Conservation (phyloP, 2,329 filamentous ascomycete genomes). For the Nothophoma quercina region DNA sequence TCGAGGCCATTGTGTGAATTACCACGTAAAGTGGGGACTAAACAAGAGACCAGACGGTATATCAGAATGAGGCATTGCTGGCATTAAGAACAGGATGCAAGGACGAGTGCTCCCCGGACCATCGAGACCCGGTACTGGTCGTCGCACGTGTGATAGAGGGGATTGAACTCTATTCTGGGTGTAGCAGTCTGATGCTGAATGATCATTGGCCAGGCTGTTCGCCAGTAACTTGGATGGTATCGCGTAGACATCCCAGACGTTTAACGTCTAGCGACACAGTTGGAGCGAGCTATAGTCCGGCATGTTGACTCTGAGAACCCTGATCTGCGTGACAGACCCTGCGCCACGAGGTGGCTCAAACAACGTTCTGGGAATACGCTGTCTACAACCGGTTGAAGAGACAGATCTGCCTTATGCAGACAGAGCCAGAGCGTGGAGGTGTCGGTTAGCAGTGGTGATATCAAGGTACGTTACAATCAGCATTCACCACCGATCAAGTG, state of each 20-base stretch:
- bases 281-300: conserved; percentile 19
- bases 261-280: conserved; percentile 25
- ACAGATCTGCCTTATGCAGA: not conserved
- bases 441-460: not conserved
- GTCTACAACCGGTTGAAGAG: not conserved
- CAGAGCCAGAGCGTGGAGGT: not conserved
- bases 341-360: conserved; percentile 8
- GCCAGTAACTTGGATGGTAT: conserved; percentile 25
- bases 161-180: conserved; percentile 25
- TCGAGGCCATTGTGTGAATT: conserved; percentile 10
- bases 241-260: conserved; percentile 30
- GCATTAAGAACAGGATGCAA: conserved; percentile 23
- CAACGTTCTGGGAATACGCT: not conserved
- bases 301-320: conserved; percentile 3
- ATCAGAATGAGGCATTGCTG: conserved; percentile 12
- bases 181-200: conserved; percentile 1
- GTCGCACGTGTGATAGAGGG: conserved; percentile 19
- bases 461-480: not conserved
- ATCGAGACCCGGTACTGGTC: conserved; percentile 15
- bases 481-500: too few relatives aligned
- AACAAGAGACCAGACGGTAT: conserved; percentile 6
- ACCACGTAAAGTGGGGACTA: conserved; percentile 18
- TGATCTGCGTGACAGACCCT: conserved; percentile 19
- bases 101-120: conserved; percentile 15
- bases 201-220: conserved; percentile 18